A percentile compares a stretch with the other conserved stretches of the same genome.
Evolutionary conservation across 139 green algal genomes (phyloP).

Genomic region (Yamagishiella unicocca): DNA sequence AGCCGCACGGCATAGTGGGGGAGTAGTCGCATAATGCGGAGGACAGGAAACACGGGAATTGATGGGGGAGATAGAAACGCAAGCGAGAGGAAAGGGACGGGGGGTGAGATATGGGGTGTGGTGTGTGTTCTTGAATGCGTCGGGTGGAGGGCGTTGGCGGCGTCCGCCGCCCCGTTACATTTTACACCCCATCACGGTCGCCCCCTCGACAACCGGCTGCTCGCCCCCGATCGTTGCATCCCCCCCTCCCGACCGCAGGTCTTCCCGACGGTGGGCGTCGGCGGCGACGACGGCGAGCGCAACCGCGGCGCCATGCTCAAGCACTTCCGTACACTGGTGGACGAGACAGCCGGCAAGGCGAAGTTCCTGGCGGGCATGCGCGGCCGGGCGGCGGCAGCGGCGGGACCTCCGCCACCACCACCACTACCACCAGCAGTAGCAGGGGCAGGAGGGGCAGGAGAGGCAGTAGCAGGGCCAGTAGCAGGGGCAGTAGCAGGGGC

Average conservation of each 20-base stretch:
- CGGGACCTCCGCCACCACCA: neutral
- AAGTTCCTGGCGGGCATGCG: slow-evolving; percentile 58
- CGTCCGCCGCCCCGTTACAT: neutral
- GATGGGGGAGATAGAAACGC: too few species aligned
- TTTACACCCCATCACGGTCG: neutral
- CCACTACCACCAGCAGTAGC: too few species aligned
- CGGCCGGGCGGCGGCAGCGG: slow-evolving; percentile 12
- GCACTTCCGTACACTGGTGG: slow-evolving; percentile 76
- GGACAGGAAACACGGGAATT: too few species aligned
- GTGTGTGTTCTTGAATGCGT: too few species aligned
- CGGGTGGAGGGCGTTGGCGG: too few species aligned
- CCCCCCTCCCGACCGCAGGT: slow-evolving; percentile 63
- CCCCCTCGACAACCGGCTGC: neutral
- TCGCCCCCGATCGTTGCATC: neutral
- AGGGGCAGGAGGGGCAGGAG: too few species aligned
- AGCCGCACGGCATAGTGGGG: too few species aligned
- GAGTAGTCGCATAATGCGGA: too few species aligned
- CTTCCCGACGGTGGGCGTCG: slow-evolving; percentile 86
- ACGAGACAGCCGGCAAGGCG: slow-evolving; percentile 78
- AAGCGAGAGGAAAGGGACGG: too few species aligned
- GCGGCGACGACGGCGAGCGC: slow-evolving; percentile 59
- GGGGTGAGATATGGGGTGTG: too few species aligned
- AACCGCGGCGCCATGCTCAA: slow-evolving; percentile 68
- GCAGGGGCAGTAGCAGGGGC: too few species aligned
- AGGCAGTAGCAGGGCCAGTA: too few species aligned